A percentile compares a stretch with the other conserved stretches of the same genome.
These are phyloP conservation scores for Tardiomyces blankii DNA, from an alignment of 1,139 yeast species.

Conservation along the genomic window DNA sequence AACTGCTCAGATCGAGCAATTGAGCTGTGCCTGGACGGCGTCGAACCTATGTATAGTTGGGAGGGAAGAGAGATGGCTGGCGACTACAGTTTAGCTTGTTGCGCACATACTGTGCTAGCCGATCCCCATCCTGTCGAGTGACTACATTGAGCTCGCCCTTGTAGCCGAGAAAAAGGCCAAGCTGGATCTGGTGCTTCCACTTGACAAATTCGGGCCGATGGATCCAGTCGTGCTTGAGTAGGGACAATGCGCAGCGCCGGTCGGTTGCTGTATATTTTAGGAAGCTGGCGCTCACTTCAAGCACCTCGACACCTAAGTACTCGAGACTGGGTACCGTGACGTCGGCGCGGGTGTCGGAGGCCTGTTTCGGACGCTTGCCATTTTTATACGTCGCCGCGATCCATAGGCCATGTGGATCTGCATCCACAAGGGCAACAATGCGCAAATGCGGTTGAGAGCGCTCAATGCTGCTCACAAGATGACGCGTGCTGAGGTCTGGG, in stretches of 20 bases:
- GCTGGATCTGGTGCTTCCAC: background rate
- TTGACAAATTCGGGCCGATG: background rate
- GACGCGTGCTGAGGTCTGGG: background rate
- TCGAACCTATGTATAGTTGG: too few species aligned
- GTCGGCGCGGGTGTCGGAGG: background rate
- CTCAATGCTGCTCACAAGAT: background rate
- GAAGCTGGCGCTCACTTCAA: background rate
- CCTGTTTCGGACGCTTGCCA: background rate
- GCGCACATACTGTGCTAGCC: background rate
- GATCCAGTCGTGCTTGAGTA: background rate
- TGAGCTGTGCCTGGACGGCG: too few species aligned
- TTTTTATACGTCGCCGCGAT: background rate
- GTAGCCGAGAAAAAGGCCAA: background rate
- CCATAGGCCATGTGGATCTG: background rate
- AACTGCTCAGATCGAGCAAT: too few species aligned
- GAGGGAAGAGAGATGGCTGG: too few species aligned
- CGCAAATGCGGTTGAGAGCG: background rate
- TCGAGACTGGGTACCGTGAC: background rate
- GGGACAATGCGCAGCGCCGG: background rate
- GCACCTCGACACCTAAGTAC: background rate
- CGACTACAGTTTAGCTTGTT: background rate
- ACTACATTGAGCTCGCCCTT: background rate
- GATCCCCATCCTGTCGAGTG: background rate
- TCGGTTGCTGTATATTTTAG: background rate
- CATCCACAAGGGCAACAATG: background rate